These are phyloP conservation scores for Pisolithus orientalis DNA, from an alignment of 768 basidiomycete genomes.

Conservation along the genomic window DNA sequence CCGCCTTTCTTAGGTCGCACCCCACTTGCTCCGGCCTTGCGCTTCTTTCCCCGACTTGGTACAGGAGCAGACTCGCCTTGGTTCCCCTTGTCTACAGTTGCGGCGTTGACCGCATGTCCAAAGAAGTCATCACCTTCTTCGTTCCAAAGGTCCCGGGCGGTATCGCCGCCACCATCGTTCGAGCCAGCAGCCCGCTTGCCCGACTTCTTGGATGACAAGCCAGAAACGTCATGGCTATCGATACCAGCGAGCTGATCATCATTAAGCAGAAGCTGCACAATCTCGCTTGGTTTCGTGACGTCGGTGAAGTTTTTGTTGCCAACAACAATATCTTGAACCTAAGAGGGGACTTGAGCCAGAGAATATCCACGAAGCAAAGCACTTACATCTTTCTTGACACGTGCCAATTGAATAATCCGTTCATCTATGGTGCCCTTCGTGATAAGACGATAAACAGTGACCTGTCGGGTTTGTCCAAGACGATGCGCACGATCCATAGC, in stretches of 20 bases:
- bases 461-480: slow-evolving; percentile 93
- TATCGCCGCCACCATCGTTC: slow-evolving; percentile 28
- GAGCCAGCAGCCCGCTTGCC: slow-evolving; percentile 30
- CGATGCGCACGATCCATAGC: slow-evolving; percentile 99
- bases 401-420: slow-evolving; percentile 91
- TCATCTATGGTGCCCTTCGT: slow-evolving; percentile 95
- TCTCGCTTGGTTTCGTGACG: slow-evolving; percentile 91
- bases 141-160: slow-evolving; percentile 68
- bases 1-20: slow-evolving; percentile 23
- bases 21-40: slow-evolving; percentile 23
- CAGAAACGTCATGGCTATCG: slow-evolving; percentile 38
- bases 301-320: slow-evolving; percentile 95
- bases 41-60: slow-evolving; percentile 27
- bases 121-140: slow-evolving; percentile 88
- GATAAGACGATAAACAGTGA: slow-evolving; percentile 92
- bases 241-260: slow-evolving; percentile 86
- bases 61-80: slow-evolving; percentile 25
- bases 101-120: slow-evolving; percentile 41
- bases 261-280: slow-evolving; percentile 89
- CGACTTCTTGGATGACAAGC: slow-evolving; percentile 30
- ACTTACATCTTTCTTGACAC: slow-evolving; percentile 93
- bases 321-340: slow-evolving; percentile 99
- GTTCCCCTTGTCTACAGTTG: slow-evolving; percentile 18
- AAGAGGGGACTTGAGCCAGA: slow-evolving; percentile 2
- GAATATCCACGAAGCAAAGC: background rate